phyloP scores from a whole-genome alignment of 257 asterid genomes.

The Solanum phureja region DNA sequence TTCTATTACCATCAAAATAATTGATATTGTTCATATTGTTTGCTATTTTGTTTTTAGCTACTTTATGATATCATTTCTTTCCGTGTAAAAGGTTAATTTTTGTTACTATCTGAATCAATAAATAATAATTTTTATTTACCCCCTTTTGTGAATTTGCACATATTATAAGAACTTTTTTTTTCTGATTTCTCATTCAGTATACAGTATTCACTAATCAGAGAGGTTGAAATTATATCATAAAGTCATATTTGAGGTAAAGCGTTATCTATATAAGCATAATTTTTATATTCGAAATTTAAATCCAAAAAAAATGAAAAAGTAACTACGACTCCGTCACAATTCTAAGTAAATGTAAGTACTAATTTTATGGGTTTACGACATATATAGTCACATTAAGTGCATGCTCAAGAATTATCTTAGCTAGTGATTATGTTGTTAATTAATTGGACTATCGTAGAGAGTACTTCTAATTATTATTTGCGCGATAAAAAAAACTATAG shows the following conservation, averaged over 20 bases:
- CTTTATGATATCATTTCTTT: constrained; percentile 28
- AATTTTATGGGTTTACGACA: not conserved
- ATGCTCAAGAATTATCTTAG: not conserved
- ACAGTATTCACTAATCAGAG: not conserved
- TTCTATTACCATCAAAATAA: constrained; percentile 21
- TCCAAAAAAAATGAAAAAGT: not conserved
- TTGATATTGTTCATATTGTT: constrained; percentile 22
- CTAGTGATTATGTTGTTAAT: not conserved
- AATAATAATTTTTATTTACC: not conserved
- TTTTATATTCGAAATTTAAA: not conserved
- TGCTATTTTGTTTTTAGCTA: constrained; percentile 20
- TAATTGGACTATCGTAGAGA: not conserved
- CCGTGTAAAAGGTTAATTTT: constrained; percentile 37
- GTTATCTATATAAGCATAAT: not conserved
- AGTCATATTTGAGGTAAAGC: not conserved
- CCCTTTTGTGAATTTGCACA: not conserved
- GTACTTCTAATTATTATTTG: not conserved
- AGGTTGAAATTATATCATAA: not conserved
- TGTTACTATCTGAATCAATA: constrained; percentile 22
- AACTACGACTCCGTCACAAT: accelerated
- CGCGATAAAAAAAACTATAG: no score
- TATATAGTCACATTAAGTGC: not conserved
- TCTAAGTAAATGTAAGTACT: not conserved
- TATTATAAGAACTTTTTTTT: not conserved
- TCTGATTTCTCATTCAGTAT: not conserved